Conservation (phyloP, 345 rosid species). For the Aquilaria sinensis region DNA sequence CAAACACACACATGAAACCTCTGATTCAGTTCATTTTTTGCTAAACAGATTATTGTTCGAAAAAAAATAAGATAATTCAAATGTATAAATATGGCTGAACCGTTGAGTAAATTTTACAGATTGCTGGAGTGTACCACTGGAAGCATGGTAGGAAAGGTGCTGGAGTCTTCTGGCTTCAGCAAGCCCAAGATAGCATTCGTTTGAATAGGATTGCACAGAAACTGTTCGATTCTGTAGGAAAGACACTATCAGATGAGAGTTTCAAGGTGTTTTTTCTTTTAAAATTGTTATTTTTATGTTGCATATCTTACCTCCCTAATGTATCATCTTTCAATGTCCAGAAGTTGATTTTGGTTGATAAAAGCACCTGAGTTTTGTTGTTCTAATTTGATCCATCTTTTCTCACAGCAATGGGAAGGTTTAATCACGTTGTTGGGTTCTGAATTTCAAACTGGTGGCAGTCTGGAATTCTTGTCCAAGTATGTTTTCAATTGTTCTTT, state of each 20-base stretch:
- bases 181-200: slow-evolving; percentile 65
- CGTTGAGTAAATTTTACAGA: slow-evolving; percentile 31
- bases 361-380: neutral
- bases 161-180: slow-evolving; percentile 93
- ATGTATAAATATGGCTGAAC: neutral
- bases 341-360: neutral
- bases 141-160: slow-evolving; percentile 92
- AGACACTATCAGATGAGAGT: slow-evolving; percentile 85
- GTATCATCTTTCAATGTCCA: neutral
- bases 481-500: slow-evolving; percentile 23
- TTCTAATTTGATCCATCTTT: slow-evolving; percentile 4
- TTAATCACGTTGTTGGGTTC: slow-evolving; percentile 79
- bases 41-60: too few relatives aligned
- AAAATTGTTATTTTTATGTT: neutral
- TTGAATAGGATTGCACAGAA: slow-evolving; percentile 81
- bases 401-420: slow-evolving; percentile 95
- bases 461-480: slow-evolving; percentile 93
- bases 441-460: slow-evolving; percentile 71
- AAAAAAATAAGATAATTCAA: too few relatives aligned
- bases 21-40: too few relatives aligned
- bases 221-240: slow-evolving; percentile 88
- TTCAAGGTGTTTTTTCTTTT: slow-evolving; percentile 55
- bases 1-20: too few relatives aligned
- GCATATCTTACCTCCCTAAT: neutral
- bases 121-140: slow-evolving; percentile 88